phyloP scores from a whole-genome alignment of 2,329 filamentous ascomycete genomes.

The Albophoma yamanashiensis region DNA sequence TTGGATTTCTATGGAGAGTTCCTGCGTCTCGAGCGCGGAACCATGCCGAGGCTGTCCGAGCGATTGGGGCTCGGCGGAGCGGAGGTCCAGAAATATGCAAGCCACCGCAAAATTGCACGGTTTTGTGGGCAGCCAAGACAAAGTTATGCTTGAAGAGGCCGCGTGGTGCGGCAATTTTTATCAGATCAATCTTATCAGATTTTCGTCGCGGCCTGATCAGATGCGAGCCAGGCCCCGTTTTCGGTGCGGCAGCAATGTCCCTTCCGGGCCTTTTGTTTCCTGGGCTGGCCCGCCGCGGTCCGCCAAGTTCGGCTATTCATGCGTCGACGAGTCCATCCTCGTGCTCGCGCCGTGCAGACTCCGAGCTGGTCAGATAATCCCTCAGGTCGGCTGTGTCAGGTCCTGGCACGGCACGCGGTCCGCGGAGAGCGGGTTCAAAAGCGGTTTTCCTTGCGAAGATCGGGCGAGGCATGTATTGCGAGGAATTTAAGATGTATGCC shows the following conservation, averaged over 20 bases:
- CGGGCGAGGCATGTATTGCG: neutral
- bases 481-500: neutral
- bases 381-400: neutral
- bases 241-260: neutral
- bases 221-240: neutral
- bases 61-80: neutral
- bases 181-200: slow-evolving; percentile 5
- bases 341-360: no score
- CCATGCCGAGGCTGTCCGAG: neutral
- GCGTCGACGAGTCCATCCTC: neutral
- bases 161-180: slow-evolving; percentile 1
- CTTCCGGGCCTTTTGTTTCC: neutral
- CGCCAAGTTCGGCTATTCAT: neutral
- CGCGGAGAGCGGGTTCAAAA: neutral
- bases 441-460: neutral
- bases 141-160: neutral
- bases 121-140: neutral
- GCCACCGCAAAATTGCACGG: neutral
- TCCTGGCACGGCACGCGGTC: neutral
- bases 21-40: neutral
- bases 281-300: neutral
- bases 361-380: neutral
- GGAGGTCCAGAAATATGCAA: neutral
- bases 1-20: neutral
- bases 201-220: no score